phyloP scores from a whole-genome alignment of 2,329 filamentous ascomycete species.

The Penicillium sp. region DNA sequence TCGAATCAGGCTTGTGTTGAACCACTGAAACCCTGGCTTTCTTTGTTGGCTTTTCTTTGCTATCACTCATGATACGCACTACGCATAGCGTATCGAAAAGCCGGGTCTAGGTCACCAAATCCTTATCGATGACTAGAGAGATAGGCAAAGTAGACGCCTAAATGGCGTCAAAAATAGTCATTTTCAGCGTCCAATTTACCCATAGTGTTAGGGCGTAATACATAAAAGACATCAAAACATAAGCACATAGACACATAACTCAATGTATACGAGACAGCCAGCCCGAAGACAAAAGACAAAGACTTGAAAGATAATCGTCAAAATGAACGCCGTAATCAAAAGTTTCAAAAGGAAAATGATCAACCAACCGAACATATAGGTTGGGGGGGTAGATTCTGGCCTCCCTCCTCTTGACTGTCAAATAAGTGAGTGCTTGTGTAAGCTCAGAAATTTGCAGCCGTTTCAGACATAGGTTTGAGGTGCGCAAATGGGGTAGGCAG shows the following conservation, averaged over 20 bases:
- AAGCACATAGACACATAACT: background rate
- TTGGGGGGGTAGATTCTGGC: background rate
- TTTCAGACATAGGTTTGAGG: background rate
- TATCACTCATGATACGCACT: background rate
- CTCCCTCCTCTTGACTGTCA: background rate
- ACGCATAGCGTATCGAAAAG: background rate
- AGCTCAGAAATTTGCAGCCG: background rate
- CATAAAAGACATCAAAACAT: background rate
- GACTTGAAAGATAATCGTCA: background rate
- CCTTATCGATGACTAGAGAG: background rate
- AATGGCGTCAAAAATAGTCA: background rate
- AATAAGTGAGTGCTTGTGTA: background rate
- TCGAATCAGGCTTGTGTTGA: no score
- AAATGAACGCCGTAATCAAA: background rate
- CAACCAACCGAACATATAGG: background rate
- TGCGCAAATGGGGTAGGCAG: background rate
- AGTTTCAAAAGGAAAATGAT: background rate
- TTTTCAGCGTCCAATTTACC: background rate
- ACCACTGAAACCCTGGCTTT: background rate
- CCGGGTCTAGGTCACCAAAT: background rate
- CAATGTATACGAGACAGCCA: constrained; percentile 10
- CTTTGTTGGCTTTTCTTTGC: background rate
- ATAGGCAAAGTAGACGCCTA: background rate
- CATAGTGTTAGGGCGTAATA: background rate
- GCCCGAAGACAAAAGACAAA: background rate